Percentiles rank a stretch among this genome's conserved stretches.
phyloP scores from a whole-genome alignment of 148 eudicot genomes.

The Heliamphora exappendiculata region DNA sequence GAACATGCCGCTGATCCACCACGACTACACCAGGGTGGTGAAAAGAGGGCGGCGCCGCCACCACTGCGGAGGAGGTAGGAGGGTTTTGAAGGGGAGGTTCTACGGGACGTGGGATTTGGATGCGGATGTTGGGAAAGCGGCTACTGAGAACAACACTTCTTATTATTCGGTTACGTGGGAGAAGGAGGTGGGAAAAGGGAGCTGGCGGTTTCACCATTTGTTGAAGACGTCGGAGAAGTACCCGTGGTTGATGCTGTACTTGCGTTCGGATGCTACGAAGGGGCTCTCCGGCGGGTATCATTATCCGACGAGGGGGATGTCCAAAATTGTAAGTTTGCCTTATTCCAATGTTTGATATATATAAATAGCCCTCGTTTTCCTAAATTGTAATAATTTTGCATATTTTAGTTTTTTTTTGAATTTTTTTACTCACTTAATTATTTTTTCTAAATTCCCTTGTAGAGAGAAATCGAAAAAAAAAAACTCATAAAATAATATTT shows the following conservation, averaged over 20 bases:
- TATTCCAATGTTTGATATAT: background rate
- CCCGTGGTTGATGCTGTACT: slow-evolving; percentile 36
- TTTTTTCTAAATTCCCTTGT: too few species aligned
- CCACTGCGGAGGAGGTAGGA: background rate
- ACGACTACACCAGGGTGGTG: slow-evolving; percentile 22
- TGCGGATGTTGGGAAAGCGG: slow-evolving; percentile 11
- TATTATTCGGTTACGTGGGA: slow-evolving; percentile 24
- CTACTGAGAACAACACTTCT: slow-evolving; percentile 12
- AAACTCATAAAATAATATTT: too few species aligned
- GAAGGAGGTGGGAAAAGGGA: slow-evolving; percentile 28
- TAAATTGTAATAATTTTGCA: too few species aligned
- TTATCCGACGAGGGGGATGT: slow-evolving; percentile 28
- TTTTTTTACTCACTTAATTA: too few species aligned
- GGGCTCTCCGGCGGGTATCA: slow-evolving; percentile 34
- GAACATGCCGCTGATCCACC: slow-evolving; percentile 31
- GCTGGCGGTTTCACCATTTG: slow-evolving; percentile 29
- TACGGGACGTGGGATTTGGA: slow-evolving; percentile 30
- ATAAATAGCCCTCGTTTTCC: too few species aligned
- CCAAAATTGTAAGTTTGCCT: slow-evolving; percentile 20
- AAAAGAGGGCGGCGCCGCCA: too few species aligned
- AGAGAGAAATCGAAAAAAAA: too few species aligned
- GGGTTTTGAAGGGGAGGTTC: slow-evolving; percentile 17
- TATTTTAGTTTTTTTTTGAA: too few species aligned
- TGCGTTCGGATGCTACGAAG: slow-evolving; percentile 25
- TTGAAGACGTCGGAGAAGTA: slow-evolving; percentile 24